phyloP scores from a whole-genome alignment of 495 filamentous ascomycete species.

The Pyrenopolyporus hunteri region DNA sequence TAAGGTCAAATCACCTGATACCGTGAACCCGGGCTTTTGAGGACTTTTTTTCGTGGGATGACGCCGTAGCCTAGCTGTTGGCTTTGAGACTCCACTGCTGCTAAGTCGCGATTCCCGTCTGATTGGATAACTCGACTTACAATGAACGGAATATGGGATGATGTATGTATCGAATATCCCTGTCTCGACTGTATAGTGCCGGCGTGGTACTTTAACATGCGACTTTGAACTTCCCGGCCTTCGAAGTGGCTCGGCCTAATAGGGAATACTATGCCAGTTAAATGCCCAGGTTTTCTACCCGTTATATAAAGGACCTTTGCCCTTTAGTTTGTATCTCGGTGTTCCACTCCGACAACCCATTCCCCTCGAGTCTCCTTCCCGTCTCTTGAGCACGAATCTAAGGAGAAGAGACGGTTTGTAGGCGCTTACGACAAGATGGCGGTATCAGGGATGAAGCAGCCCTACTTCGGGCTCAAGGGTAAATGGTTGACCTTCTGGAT shows the following conservation, averaged over 20 bases:
- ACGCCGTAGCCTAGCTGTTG: background rate
- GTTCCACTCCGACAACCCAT: constrained; percentile 3
- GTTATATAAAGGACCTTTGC: constrained; percentile 17
- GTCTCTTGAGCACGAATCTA: constrained; percentile 3
- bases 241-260: constrained; percentile 1
- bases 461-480: constrained; percentile 63
- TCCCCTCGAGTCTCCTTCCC: background rate
- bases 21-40: constrained; percentile 9
- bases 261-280: background rate
- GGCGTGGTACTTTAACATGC: constrained; percentile 25
- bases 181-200: constrained; percentile 7
- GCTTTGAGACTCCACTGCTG: constrained; percentile 7
- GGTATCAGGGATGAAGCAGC: constrained; percentile 41
- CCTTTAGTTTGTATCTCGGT: background rate
- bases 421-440: constrained; percentile 15
- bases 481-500: constrained; percentile 66
- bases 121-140: constrained; percentile 19
- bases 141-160: constrained; percentile 7
- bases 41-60: constrained; percentile 17
- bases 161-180: constrained; percentile 3
- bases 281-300: too few relatives aligned
- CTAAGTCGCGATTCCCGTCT: background rate
- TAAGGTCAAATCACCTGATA: constrained; percentile 20
- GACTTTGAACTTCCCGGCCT: background rate
- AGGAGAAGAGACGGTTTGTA: background rate